Base-by-base conservation (phyloP, 768 basidiomycete genomes). In the Suillus subalutaceus region DNA sequence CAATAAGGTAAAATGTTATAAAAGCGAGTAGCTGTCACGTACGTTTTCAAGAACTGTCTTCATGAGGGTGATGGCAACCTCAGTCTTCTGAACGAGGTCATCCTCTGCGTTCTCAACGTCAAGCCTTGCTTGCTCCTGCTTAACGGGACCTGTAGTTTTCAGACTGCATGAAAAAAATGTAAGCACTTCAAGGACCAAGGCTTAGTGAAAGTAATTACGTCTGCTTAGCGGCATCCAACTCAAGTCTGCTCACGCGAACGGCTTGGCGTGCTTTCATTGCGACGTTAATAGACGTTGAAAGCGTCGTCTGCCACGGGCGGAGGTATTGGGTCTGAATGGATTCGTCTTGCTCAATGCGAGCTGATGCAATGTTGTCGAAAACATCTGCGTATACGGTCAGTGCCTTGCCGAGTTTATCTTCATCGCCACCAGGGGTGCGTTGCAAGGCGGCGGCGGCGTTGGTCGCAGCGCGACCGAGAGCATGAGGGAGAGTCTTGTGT, bases 11-110 rank as follows among this genome's bases (percentile, higher is more conserved):
- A 38, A 6, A 12, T 35, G 46, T 6, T 48, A 23, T 9, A 9
- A 63, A 65, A 52, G 30, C 26, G 4, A 16, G 18, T 13, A 9
- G n/a, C 13, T 44, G n/a, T 62, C 20, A 83, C 92, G 63, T 69
- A 97, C 96, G 79, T 98, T 98, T 72, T 99, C 97, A 46, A 99
- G 85, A 18, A 99, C 97, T n/a, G 93, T 91, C 84, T 97, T 97
- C 96, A 97, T 97, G 53, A 95, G 85, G 3, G 92, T 93, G 72
- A 97, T 97, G 1, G 96, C 97, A 38, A 96, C 92, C 78, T 99
- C 97, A 30, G 97, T 99, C 84, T 94, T 95, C 76, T 96, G 96
- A 6, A 99, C 97, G 40, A 99, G 87, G 78, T 96, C 94, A 76
- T 99, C 97, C 72, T 95, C 93, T 10, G 93, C 92, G 68, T 94